Base-by-base conservation (phyloP, 345 rosid species). In the Bruguiera parviflora region DNA sequence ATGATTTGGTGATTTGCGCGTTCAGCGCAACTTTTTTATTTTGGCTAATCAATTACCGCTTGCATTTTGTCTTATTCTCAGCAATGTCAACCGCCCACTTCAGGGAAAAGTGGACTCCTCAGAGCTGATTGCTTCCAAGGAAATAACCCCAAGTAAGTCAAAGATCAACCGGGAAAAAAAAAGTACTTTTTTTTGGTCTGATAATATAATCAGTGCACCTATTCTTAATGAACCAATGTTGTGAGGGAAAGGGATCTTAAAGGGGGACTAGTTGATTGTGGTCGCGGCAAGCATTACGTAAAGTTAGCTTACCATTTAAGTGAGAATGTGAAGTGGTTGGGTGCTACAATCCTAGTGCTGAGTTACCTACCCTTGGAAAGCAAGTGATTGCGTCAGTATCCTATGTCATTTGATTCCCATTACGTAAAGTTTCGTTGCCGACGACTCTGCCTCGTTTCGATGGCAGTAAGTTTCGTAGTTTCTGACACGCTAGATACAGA, bases 91-190 rank as follows among this genome's bases (percentile, higher is more conserved):
- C 88, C 87, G 22, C 90, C 94, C 2, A 73, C 83, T 0, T 75
- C 70, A 28, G 94, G 92, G 29, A 81, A 68, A 16, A 90, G 96
- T 80, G 92, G 92, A 81, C 87, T 88, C 19, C 83, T 85, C 0
- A 82, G 89, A 77, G 88, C 89, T 19, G 93, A 90, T 63, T 71
- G 72, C 84, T 32, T 79, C 78, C 90, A 84, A 51, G 92, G 87
- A 79, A 75, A 78, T 18, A 67, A 69, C 33, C 88, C 90, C 15
- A 60, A 76, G 96, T 90, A 82, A 84, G 89, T 69, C 53, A 10
- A 55, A 55, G 9, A 8, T 19, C 47, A 39, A 39, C 43, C 11
- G 43, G 13, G 3, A 3, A 43, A 11, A 11, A 43, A 43, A 43
- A 43, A 43, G 0, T 11, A 43, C 0, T 4, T 3, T 32, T 4